These are phyloP conservation scores for Dryas integrifolia DNA, from an alignment of 331 rosid genomes.

Conservation along the genomic window DNA sequence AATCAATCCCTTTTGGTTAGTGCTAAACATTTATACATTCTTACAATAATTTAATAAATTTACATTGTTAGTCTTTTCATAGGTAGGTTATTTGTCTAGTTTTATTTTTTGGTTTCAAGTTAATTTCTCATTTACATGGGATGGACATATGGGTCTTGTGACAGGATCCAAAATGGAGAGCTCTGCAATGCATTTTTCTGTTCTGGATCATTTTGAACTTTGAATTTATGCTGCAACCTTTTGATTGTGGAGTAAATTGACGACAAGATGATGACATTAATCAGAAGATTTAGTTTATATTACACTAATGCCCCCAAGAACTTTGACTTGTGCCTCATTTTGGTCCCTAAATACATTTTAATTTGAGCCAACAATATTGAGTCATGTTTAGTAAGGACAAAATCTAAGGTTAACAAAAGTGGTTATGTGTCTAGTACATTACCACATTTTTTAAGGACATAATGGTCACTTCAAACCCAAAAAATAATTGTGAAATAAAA, in stretches of 20 bases:
- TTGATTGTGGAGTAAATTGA: neutral
- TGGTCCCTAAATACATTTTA: too few relatives aligned
- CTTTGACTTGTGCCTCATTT: too few relatives aligned
- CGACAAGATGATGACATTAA: neutral
- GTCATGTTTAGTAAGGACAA: too few relatives aligned
- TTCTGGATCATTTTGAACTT: neutral
- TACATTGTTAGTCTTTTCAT: neutral
- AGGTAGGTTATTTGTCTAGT: slow-evolving; percentile 12
- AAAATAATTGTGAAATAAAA: too few relatives aligned
- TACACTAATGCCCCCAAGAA: too few relatives aligned
- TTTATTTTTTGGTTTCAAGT: neutral
- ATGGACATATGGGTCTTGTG: neutral
- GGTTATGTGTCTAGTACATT: too few relatives aligned
- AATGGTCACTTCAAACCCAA: too few relatives aligned
- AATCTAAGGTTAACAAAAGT: too few relatives aligned
- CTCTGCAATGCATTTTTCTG: neutral
- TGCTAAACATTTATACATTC: slow-evolving; percentile 28
- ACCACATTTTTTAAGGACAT: too few relatives aligned
- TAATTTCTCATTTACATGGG: neutral
- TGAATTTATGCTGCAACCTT: neutral
- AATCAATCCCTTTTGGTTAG: slow-evolving; percentile 91
- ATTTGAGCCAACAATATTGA: too few relatives aligned
- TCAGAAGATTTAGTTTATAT: neutral
- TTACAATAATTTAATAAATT: slow-evolving; percentile 10
- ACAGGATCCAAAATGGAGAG: neutral